These are phyloP conservation scores for Thermomyces lanuginosus DNA, from an alignment of 2,329 filamentous ascomycete genomes.

Conservation along the genomic window DNA sequence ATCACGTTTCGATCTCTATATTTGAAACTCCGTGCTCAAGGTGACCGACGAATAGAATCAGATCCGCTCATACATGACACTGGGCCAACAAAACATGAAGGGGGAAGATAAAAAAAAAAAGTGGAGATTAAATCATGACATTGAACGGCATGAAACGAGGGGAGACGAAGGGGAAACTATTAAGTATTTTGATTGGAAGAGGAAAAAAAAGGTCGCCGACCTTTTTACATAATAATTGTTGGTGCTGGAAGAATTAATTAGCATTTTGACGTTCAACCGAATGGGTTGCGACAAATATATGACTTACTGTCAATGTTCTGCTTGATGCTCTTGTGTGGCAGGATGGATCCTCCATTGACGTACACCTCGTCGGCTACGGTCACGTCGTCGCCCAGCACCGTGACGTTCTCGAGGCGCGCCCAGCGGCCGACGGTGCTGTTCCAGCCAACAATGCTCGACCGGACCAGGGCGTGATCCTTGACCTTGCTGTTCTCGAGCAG, in stretches of 20 bases:
- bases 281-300: not conserved
- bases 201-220: constrained; percentile 2
- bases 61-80: too few species aligned
- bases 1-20: too few species aligned
- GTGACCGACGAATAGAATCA: too few species aligned
- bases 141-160: too few species aligned
- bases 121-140: too few species aligned
- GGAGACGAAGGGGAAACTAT: not conserved
- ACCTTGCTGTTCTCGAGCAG: constrained; percentile 78
- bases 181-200: not conserved
- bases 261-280: not conserved
- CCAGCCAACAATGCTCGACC: constrained; percentile 97
- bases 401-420: constrained; percentile 93
- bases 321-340: constrained; percentile 99
- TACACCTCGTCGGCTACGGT: constrained; percentile 97
- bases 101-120: too few species aligned
- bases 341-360: constrained; percentile 87
- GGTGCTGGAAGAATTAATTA: constrained; percentile 19
- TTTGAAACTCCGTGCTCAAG: too few species aligned
- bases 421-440: constrained; percentile 91
- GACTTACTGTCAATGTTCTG: constrained; percentile 70
- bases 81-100: too few species aligned
- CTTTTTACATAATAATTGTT: constrained; percentile 32
- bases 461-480: constrained; percentile 98
- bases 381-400: constrained; percentile 93